phyloP scores from a whole-genome alignment of 345 rosid species.

The Moricandia arvensis region DNA sequence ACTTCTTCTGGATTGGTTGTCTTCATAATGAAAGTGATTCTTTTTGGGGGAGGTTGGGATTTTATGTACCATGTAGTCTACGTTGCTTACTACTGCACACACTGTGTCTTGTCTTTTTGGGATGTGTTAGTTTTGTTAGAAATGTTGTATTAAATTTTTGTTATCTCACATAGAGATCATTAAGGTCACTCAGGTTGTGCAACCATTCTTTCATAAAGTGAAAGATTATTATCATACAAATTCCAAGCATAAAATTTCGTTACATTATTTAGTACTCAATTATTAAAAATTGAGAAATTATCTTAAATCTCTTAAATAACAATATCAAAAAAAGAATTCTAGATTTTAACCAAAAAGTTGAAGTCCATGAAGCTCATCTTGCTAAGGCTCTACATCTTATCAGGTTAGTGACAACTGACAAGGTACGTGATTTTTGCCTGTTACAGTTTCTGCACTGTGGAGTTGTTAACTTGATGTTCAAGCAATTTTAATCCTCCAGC shows the following conservation, averaged over 20 bases:
- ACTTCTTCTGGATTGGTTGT: too few relatives aligned
- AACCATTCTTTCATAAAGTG: conserved; percentile 35
- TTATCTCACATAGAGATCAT: conserved; percentile 31
- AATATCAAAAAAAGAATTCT: too few relatives aligned
- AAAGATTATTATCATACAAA: neutral
- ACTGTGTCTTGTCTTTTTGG: conserved; percentile 7
- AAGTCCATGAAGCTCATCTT: too few relatives aligned
- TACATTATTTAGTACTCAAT: neutral
- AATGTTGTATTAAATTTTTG: conserved; percentile 15
- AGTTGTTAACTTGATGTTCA: neutral
- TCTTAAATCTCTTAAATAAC: neutral
- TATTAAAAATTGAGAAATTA: neutral
- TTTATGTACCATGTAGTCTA: conserved; percentile 5
- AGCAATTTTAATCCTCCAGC: neutral
- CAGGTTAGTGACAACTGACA: too few relatives aligned
- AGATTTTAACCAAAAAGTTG: neutral
- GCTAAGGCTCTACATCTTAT: too few relatives aligned
- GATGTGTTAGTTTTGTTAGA: conserved; percentile 7
- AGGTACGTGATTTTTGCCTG: neutral
- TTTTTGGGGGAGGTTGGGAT: too few relatives aligned
- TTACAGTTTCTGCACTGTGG: neutral
- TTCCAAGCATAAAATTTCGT: neutral
- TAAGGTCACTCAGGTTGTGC: conserved; percentile 29
- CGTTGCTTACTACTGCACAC: neutral
- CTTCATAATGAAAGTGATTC: too few relatives aligned